Base-by-base conservation (phyloP, 2,329 filamentous ascomycete genomes). In the Zalaria obscura region DNA sequence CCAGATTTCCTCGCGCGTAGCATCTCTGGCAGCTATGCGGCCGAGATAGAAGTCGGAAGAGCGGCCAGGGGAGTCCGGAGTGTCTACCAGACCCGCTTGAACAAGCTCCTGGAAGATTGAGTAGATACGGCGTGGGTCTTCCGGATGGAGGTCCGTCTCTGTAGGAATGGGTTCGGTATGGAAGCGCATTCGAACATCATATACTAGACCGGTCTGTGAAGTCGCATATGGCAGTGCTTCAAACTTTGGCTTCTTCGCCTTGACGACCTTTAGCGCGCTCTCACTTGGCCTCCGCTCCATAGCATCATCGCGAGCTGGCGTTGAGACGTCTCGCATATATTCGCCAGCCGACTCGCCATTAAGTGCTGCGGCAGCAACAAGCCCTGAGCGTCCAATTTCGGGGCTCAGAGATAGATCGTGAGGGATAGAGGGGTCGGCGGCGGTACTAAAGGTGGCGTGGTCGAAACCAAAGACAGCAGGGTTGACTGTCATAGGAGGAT, bases 391-490 rank as follows among this genome's bases (percentile, higher is more conserved):
- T n/a, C 18, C 18, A 18, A 32, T n/a, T 32, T 32, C 29, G 7
- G 29, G 29, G 29, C 29, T 32, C 7, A 32, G 29, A n/a, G 29
- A 32, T n/a, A 32, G n/a, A 7, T n/a, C 29, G n/a, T 32, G 7
- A 32, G 29, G 7, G 7, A n/a, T 7, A 32, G 7, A 32, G 7
- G n/a, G 29, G 7, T 7, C 7, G n/a, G 7, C 29, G 64, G 91
- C 91, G 35, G 83, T 86, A 64, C 95, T 78, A 49, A 96, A 78
- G 69, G 96, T 91, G 62, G 96, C 84, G 67, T 98, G 91, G 70
- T 98, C 91, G 40, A 88, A 95, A 52, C 89, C 89, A 60, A 98
- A 93, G 71, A 91, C 89, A 55, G 89, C 91, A 39, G 89, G 29
- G n/a, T 32, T n/a, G 7, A 32, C 29, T 7, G 29, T 32, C 29